A percentile compares a stretch with the other conserved stretches of the same genome.
phyloP scores from a whole-genome alignment of 2,329 filamentous ascomycete species.

The Penicillium sp. region DNA sequence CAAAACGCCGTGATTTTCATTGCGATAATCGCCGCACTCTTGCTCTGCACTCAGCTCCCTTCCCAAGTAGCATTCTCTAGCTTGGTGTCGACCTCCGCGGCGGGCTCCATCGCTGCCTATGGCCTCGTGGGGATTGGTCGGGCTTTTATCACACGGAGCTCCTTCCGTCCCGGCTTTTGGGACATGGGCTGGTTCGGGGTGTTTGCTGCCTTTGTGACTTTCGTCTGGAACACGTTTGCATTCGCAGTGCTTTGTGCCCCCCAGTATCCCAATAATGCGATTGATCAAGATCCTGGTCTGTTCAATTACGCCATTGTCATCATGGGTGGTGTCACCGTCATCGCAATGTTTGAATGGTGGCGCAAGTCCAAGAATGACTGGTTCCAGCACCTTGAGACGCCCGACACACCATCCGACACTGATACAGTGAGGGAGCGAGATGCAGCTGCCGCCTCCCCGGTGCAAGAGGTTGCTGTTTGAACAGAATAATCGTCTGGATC shows the following conservation, averaged over 20 bases:
- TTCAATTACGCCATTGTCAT: constrained; percentile 39
- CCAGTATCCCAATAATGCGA: constrained; percentile 24
- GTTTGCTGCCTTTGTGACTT: constrained; percentile 39
- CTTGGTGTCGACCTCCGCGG: constrained; percentile 43
- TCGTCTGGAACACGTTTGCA: constrained; percentile 44
- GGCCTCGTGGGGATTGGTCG: constrained; percentile 41
- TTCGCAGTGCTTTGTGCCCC: constrained; percentile 42
- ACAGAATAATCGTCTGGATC: too few species aligned
- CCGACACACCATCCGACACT: constrained; percentile 8
- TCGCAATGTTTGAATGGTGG: constrained; percentile 19
- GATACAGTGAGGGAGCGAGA: constrained; percentile 4
- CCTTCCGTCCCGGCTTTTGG: constrained; percentile 41
- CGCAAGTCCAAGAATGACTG: constrained; percentile 17
- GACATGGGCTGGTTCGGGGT: constrained; percentile 39
- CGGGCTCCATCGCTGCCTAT: constrained; percentile 42
- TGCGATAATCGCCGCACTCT: constrained; percentile 44
- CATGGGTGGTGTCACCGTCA: constrained; percentile 37
- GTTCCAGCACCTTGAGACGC: constrained; percentile 17
- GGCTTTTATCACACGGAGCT: constrained; percentile 39
- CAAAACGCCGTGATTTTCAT: constrained; percentile 51
- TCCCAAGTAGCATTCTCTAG: constrained; percentile 45
- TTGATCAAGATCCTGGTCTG: constrained; percentile 17
- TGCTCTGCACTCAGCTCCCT: constrained; percentile 51
- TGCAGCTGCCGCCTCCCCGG: neutral
- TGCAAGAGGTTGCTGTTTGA: constrained; percentile 4